Conservation (phyloP, 2,329 filamentous ascomycete species). For the Colletotrichum graminicola region DNA sequence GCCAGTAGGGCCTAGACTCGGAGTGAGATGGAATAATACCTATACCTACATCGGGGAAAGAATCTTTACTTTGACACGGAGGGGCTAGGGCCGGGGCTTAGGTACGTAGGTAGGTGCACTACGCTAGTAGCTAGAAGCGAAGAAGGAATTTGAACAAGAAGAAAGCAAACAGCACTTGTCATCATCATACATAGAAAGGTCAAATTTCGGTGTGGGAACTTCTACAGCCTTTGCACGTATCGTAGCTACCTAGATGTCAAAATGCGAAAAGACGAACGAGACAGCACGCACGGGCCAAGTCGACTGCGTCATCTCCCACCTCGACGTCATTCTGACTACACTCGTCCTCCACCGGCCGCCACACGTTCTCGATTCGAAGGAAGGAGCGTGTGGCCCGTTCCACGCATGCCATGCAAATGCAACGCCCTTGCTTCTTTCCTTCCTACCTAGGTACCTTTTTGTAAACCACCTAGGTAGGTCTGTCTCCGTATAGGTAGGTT, state of each 20-base stretch:
- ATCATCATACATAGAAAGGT: no score
- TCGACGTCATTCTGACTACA: conserved; percentile 25
- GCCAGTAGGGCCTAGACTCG: neutral
- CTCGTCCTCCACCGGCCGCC: neutral
- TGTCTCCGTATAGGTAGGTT: no score
- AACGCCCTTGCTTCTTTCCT: neutral
- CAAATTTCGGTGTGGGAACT: no score
- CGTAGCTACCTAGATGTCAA: no score
- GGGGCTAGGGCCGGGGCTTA: no score
- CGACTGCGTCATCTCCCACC: conserved; percentile 27
- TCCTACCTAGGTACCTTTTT: no score
- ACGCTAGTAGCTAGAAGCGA: neutral
- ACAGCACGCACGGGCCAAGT: conserved; percentile 8
- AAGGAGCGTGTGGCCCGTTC: neutral
- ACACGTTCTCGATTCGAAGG: neutral
- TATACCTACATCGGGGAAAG: no score
- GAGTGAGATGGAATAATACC: neutral
- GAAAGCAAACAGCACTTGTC: neutral
- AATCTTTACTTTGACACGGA: no score
- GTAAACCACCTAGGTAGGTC: no score
- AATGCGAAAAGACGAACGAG: neutral
- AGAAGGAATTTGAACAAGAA: neutral
- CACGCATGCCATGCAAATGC: no score
- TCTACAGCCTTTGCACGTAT: no score
- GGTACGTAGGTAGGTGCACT: neutral